Evolutionary conservation across 495 filamentous ascomycete species (phyloP).

Genomic region (Talaromyces trachyspermus): DNA sequence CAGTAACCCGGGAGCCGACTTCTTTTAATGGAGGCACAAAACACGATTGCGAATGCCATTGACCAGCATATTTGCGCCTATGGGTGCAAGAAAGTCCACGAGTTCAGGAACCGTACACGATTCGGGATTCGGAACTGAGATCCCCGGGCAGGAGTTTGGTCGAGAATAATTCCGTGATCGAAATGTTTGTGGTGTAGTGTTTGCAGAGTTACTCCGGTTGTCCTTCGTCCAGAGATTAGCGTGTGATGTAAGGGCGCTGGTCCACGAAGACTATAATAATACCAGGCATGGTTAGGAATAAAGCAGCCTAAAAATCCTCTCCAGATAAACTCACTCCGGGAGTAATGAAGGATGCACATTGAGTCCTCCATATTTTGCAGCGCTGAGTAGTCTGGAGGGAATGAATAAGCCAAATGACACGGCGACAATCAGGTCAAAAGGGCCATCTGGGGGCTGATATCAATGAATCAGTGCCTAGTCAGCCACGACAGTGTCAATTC

Average conservation of each 20-base stretch:
- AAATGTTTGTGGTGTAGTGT: conserved; percentile 69
- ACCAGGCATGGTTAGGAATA: not conserved
- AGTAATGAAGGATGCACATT: conserved; percentile 95
- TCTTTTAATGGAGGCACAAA: conserved; percentile 57
- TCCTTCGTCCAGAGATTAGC: conserved; percentile 47
- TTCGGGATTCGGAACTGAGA: conserved; percentile 39
- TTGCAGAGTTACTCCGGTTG: conserved; percentile 73
- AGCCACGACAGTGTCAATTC: not conserved
- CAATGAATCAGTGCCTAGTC: not conserved
- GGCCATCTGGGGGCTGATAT: conserved; percentile 28
- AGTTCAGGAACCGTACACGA: conserved; percentile 37
- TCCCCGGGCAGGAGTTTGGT: conserved; percentile 54
- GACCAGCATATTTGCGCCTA: conserved; percentile 56
- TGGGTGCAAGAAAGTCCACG: conserved; percentile 28
- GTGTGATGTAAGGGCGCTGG: conserved; percentile 75
- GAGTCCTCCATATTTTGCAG: conserved; percentile 71
- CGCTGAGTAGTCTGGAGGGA: conserved; percentile 63
- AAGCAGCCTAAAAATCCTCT: too few species aligned
- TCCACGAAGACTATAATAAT: conserved; percentile 53
- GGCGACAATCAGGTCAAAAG: conserved; percentile 78
- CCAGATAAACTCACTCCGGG: conserved; percentile 54
- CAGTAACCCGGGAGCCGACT: conserved; percentile 25
- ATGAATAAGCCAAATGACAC: conserved; percentile 95
- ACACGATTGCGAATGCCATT: conserved; percentile 47
- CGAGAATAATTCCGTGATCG: conserved; percentile 68